Conservation (phyloP, 108 stramenopile genomes). For the Cyclotella choctawhatcheeana region DNA sequence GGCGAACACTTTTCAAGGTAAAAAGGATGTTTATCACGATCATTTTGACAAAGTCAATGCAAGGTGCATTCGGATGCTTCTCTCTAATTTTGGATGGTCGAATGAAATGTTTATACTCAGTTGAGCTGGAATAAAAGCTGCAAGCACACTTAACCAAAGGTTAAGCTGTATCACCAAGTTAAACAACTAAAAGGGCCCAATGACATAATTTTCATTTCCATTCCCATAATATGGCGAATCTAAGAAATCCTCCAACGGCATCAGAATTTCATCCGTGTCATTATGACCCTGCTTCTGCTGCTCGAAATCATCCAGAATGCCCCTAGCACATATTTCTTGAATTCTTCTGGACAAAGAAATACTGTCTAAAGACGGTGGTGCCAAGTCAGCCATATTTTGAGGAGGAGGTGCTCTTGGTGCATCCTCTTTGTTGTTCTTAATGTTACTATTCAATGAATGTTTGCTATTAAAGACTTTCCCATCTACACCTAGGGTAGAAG, state of each 20-base stretch:
- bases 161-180: too few relatives aligned
- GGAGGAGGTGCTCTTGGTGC: constrained; percentile 48
- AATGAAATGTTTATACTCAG: not conserved
- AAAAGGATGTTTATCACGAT: not conserved
- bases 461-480: constrained; percentile 4
- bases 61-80: constrained; percentile 11
- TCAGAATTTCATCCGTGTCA: constrained; percentile 67
- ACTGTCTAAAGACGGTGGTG: constrained; percentile 64
- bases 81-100: constrained; percentile 16
- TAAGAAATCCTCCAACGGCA: constrained; percentile 76
- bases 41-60: constrained; percentile 25
- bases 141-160: too few relatives aligned
- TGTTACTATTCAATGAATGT: not conserved
- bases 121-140: not conserved
- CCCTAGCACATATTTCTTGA: constrained; percentile 69
- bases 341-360: constrained; percentile 57
- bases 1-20: constrained; percentile 3
- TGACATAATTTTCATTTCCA: constrained; percentile 73
- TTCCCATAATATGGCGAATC: constrained; percentile 75
- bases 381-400: constrained; percentile 62
- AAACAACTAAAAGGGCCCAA: constrained; percentile 68
- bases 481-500: constrained; percentile 37
- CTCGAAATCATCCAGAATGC: constrained; percentile 62
- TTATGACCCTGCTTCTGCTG: constrained; percentile 17
- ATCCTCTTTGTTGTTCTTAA: constrained; percentile 18